phyloP scores from a whole-genome alignment of 148 eudicot species.

The Oxyria digyna region DNA sequence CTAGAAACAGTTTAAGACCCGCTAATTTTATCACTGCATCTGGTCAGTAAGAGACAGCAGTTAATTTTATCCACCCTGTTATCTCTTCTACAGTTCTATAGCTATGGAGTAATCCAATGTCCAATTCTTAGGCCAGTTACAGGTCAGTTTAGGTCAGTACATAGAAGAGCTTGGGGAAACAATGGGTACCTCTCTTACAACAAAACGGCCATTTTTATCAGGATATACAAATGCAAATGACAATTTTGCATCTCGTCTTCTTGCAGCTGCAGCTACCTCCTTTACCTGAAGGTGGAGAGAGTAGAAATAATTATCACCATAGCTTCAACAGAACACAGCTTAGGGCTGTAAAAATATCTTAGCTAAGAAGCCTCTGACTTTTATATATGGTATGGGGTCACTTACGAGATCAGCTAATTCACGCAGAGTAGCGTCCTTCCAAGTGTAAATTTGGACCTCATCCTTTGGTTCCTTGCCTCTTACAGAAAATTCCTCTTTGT shows the following conservation, averaged over 20 bases:
- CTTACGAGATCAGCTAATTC: constrained; percentile 93
- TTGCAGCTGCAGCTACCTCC: constrained; percentile 38
- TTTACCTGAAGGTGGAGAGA: constrained; percentile 28
- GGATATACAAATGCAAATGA: constrained; percentile 47
- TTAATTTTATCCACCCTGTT: neutral
- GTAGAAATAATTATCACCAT: neutral
- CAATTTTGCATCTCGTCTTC: constrained; percentile 41
- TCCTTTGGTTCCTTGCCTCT: constrained; percentile 97
- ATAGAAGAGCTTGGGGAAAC: neutral
- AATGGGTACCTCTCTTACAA: constrained; percentile 21
- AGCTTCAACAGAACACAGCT: neutral
- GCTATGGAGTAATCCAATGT: neutral
- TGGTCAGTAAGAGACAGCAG: neutral
- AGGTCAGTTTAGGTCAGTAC: neutral
- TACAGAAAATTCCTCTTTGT: constrained; percentile 60
- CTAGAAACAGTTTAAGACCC: neutral
- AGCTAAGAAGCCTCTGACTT: neutral
- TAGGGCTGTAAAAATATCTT: neutral
- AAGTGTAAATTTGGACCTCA: constrained; percentile 96
- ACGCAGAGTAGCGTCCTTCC: constrained; percentile 95
- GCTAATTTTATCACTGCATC: neutral
- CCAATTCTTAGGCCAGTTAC: neutral
- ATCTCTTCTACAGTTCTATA: neutral
- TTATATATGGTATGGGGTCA: neutral
- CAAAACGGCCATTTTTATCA: constrained; percentile 34